A percentile compares a stretch with the other conserved stretches of the same genome.
These are phyloP conservation scores for Globisporangium parvum DNA, from an alignment of 352 stramenopile species.

Conservation along the genomic window DNA sequence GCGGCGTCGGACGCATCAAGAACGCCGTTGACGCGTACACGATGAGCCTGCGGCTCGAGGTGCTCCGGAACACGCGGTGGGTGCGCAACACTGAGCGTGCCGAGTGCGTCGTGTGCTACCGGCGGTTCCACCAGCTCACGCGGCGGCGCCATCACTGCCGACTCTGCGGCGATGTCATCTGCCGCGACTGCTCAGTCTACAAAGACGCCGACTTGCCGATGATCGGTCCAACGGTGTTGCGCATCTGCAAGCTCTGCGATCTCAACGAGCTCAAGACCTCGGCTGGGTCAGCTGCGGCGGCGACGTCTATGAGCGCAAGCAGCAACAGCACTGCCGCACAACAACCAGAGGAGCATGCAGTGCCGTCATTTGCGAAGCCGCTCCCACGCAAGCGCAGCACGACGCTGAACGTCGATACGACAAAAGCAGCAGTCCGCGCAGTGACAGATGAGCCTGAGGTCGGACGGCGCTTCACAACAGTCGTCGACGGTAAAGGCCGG, in stretches of 20 bases:
- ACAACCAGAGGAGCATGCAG: neutral
- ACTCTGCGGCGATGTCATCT: slow-evolving; percentile 72
- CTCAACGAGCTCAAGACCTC: slow-evolving; percentile 19
- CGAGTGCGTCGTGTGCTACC: slow-evolving; percentile 59
- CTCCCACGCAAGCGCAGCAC: slow-evolving; percentile 13
- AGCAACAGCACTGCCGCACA: neutral
- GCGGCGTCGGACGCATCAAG: slow-evolving; percentile 37
- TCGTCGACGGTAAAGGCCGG: slow-evolving; percentile 8
- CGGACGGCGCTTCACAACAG: slow-evolving; percentile 9
- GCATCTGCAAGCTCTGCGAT: slow-evolving; percentile 62
- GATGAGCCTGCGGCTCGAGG: slow-evolving; percentile 55
- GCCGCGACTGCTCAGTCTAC: slow-evolving; percentile 60
- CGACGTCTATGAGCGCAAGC: neutral
- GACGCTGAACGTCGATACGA: slow-evolving; percentile 13
- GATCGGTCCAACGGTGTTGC: slow-evolving; percentile 53
- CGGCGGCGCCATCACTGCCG: slow-evolving; percentile 72
- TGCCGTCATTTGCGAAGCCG: neutral
- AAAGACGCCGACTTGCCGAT: slow-evolving; percentile 66
- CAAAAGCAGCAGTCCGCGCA: slow-evolving; percentile 5
- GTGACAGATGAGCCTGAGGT: slow-evolving; percentile 2
- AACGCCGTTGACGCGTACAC: slow-evolving; percentile 60
- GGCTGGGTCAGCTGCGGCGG: slow-evolving; percentile 8
- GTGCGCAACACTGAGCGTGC: slow-evolving; percentile 44
- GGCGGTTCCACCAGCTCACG: slow-evolving; percentile 60
- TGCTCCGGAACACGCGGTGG: slow-evolving; percentile 41